A percentile compares a stretch with the other conserved stretches of the same genome.
phyloP scores from a whole-genome alignment of 2,329 filamentous ascomycete genomes.

The Venturia effusa region DNA sequence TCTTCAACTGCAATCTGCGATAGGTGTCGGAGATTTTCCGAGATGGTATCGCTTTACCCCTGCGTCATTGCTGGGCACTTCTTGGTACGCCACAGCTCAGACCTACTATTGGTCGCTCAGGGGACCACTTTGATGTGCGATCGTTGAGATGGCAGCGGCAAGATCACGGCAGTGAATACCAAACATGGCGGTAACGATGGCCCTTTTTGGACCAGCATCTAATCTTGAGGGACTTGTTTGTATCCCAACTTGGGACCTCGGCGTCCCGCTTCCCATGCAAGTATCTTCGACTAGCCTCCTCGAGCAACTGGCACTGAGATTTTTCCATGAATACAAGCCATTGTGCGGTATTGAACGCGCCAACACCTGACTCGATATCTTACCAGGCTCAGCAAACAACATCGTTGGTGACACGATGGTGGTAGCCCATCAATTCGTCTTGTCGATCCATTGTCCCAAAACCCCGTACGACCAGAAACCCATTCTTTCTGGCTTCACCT shows the following conservation, averaged over 20 bases:
- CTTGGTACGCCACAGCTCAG: neutral
- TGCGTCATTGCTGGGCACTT: neutral
- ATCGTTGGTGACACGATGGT: neutral
- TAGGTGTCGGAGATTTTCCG: neutral
- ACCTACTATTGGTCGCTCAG: neutral
- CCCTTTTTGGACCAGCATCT: neutral
- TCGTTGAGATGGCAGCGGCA: neutral
- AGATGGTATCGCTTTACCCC: neutral
- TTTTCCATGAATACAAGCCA: neutral
- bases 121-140: neutral
- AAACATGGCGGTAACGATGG: neutral
- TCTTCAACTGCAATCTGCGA: neutral
- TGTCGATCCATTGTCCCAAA: neutral
- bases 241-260: neutral
- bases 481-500: neutral
- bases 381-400: neutral
- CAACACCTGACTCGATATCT: neutral
- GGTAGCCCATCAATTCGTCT: neutral
- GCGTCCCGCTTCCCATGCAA: neutral
- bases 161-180: neutral
- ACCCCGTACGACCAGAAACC: neutral
- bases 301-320: neutral
- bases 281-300: neutral
- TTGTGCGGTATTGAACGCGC: neutral
- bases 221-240: neutral